Evolutionary conservation across 1,139 yeast species (phyloP).

Genomic region (Scheffersomyces titani): DNA sequence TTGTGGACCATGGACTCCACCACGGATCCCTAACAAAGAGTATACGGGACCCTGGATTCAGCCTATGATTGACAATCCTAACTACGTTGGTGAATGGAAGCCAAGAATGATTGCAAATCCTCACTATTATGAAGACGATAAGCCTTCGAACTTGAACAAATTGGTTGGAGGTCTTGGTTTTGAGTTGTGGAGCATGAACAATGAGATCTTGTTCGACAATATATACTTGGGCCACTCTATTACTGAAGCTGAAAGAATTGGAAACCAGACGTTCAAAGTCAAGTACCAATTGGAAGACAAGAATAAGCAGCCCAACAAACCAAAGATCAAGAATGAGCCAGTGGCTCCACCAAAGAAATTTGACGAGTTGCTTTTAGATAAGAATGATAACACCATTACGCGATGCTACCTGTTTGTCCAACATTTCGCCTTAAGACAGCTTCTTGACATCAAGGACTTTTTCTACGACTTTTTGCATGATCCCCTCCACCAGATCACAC

Average conservation of each 20-base stretch:
- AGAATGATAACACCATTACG: conserved; percentile 16
- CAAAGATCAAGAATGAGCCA: conserved; percentile 39
- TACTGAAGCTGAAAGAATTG: conserved; percentile 78
- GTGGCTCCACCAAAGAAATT: conserved; percentile 41
- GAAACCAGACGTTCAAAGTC: conserved; percentile 69
- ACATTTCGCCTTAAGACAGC: conserved; percentile 21
- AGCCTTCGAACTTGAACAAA: conserved; percentile 59
- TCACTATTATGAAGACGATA: conserved; percentile 56
- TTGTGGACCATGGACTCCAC: conserved; percentile 70
- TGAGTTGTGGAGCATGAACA: conserved; percentile 88
- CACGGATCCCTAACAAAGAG: conserved; percentile 63
- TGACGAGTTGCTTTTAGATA: conserved; percentile 37
- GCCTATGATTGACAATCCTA: conserved; percentile 69
- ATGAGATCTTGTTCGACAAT: conserved; percentile 74
- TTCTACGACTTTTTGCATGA: conserved; percentile 37
- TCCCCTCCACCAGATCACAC: conserved; percentile 43
- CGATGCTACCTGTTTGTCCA: conserved; percentile 24
- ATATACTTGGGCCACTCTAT: conserved; percentile 83
- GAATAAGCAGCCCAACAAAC: conserved; percentile 36
- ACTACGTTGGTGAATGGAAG: conserved; percentile 77
- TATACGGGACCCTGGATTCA: conserved; percentile 80
- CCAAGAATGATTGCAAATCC: conserved; percentile 73
- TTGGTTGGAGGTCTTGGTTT: conserved; percentile 82
- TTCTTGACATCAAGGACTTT: conserved; percentile 29
- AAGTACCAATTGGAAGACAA: conserved; percentile 59